Conservation (phyloP, 805 yeast species). For the Teunomyces barrocoloradensis region DNA sequence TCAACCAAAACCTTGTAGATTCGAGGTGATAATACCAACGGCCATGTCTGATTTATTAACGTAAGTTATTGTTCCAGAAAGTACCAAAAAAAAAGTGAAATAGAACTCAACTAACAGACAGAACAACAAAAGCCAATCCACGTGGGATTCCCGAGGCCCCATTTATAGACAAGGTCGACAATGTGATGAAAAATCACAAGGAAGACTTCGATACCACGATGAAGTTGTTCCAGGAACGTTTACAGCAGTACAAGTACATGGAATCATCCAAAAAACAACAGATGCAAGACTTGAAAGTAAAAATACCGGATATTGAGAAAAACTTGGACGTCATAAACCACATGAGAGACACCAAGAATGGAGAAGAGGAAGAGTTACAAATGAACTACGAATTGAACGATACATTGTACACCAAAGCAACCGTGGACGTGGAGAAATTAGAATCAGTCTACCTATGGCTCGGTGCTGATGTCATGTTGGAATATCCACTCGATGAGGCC, state of each 20-base stretch:
- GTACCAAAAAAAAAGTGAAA: conserved; percentile 5
- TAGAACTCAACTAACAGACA: conserved; percentile 16
- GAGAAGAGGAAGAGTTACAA: conserved; percentile 33
- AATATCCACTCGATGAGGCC: conserved; percentile 89
- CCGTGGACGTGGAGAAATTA: conserved; percentile 54
- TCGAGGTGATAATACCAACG: neutral
- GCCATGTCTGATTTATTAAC: conserved; percentile 30
- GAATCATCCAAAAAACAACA: conserved; percentile 54
- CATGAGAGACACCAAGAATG: conserved; percentile 48
- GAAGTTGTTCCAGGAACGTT: conserved; percentile 76
- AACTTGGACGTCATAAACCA: conserved; percentile 72
- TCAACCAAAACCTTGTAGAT: neutral
- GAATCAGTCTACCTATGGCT: conserved; percentile 81
- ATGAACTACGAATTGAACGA: conserved; percentile 93
- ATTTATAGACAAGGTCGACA: conserved; percentile 80
- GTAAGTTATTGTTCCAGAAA: conserved; percentile 18
- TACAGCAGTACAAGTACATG: conserved; percentile 91
- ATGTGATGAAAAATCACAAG: conserved; percentile 61
- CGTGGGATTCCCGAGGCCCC: conserved; percentile 98
- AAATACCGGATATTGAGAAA: conserved; percentile 90
- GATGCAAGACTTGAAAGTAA: conserved; percentile 52
- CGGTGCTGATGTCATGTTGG: conserved; percentile 98
- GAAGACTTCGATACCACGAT: conserved; percentile 67
- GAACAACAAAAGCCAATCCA: conserved; percentile 69
- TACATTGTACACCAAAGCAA: conserved; percentile 84